Percentiles rank a stretch among this genome's conserved stretches.
Conservation (phyloP, 2,329 filamentous ascomycete species). For the Xylaria sp. region DNA sequence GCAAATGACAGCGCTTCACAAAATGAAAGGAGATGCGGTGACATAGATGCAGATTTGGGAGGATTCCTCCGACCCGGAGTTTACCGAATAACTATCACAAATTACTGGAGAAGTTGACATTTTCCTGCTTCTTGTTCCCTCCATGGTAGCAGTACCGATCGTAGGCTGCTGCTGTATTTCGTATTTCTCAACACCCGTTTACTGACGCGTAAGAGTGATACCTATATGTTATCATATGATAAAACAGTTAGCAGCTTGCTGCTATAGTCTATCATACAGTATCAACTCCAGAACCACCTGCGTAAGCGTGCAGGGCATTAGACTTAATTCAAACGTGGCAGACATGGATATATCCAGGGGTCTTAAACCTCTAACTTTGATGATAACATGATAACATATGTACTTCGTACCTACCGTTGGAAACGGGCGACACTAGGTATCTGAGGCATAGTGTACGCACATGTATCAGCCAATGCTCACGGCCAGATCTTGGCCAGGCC, state of each 20-base stretch:
- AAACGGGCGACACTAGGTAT: neutral
- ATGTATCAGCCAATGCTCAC: too few relatives aligned
- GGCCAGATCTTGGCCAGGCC: conserved; percentile 7
- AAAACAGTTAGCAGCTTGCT: conserved; percentile 3
- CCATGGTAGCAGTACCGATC: too few relatives aligned
- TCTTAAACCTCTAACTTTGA: conserved; percentile 2
- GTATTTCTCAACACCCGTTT: neutral
- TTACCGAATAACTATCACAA: neutral
- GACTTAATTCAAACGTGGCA: conserved; percentile 7
- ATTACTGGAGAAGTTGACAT: neutral
- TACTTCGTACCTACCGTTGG: too few relatives aligned
- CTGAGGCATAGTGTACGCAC: too few relatives aligned
- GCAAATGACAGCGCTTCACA: neutral
- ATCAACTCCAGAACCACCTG: neutral
- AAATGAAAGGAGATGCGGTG: neutral
- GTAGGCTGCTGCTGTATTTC: neutral
- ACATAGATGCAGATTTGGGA: neutral
- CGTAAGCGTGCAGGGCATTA: conserved; percentile 14
- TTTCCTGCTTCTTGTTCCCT: neutral
- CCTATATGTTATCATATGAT: neutral
- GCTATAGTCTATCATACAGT: neutral
- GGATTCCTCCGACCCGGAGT: neutral
- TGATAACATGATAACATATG: neutral
- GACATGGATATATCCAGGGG: conserved; percentile 15
- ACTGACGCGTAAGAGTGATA: neutral